Base-by-base conservation (phyloP, 1,284 basidiomycete genomes). In the Moniliophthora roreri region DNA sequence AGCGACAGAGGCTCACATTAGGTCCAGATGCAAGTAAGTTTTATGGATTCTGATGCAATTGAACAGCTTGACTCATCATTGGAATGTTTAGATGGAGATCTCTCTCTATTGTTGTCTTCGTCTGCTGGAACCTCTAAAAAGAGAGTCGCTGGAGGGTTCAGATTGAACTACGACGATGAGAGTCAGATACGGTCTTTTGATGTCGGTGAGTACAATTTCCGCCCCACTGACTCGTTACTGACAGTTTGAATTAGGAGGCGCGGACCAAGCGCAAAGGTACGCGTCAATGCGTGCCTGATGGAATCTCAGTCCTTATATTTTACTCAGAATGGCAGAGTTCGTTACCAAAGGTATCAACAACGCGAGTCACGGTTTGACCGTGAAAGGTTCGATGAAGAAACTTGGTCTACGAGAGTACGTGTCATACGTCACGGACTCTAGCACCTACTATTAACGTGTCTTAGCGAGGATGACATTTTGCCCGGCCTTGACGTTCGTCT, bases 401-500 rank as follows among this genome's bases (percentile, higher is more conserved):
- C 70, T 86, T 6, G 75, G 74, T 1, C 64, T 85, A 11, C 61
- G 67, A 61, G 69, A 74, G 82, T 84, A 53, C 16, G 72, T 70
- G 11, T 18, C 13, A 9, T 21, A n/a, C 15, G 41, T 16, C 26
- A 38, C 18, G 20, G 9, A 23, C 21, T 21, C 24, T 16, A 21
- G 24, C 44, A 13, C 37, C 48, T 41, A 34, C 51, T 35, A 35
- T 55, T 35, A 59, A 50, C 16, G 13, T n/a, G 7, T 26, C 37
- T 10, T 54, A 85, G 83, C 55, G 64, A 74, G 37, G 69, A 70
- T 46, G 82, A 85, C 57, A 62, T 81, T 13, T 62, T 88, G 2
- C 79, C 82, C 5, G 83, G 84, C 1, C 69, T 91, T 62, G 81
- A 81, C 62, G 80, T 89, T n/a, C 75, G 78, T 2, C 69, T 91